Percentiles rank a stretch among this genome's conserved stretches.
These are phyloP conservation scores for Russula lepida DNA, from an alignment of 768 basidiomycete species.

Conservation along the genomic window DNA sequence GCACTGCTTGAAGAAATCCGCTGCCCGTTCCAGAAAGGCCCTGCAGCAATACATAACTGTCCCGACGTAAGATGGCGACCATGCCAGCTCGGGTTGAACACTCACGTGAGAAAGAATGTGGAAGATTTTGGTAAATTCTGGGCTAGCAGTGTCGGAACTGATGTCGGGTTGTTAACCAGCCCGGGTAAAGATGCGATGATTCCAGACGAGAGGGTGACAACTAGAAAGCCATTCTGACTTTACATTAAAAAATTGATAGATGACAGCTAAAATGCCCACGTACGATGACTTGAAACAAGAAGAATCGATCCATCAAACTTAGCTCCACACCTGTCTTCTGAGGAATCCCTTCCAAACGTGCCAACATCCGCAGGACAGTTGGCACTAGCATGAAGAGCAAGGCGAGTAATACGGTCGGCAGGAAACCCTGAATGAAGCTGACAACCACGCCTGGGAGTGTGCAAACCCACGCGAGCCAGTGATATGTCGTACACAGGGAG, in stretches of 20 bases:
- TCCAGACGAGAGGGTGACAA: slow-evolving; percentile 81
- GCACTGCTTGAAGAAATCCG: slow-evolving; percentile 70
- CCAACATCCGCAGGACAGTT: slow-evolving; percentile 74
- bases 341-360: slow-evolving; percentile 89
- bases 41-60: slow-evolving; percentile 68
- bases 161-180: slow-evolving; percentile 59
- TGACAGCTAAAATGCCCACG: slow-evolving; percentile 23
- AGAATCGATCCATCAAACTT: slow-evolving; percentile 85
- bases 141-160: slow-evolving; percentile 68
- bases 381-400: slow-evolving; percentile 86
- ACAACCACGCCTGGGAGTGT: slow-evolving; percentile 53
- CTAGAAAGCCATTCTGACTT: slow-evolving; percentile 81
- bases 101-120: slow-evolving; percentile 84
- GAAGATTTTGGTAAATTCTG: slow-evolving; percentile 71
- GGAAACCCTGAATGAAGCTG: slow-evolving; percentile 84
- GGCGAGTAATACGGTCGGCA: slow-evolving; percentile 83
- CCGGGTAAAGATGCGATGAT: slow-evolving; percentile 62
- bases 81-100: background rate
- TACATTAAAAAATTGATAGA: background rate
- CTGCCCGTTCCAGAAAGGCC: slow-evolving; percentile 73
- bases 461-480: slow-evolving; percentile 84
- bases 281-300: slow-evolving; percentile 87
- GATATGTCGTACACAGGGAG: slow-evolving; percentile 50
- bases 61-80: background rate
- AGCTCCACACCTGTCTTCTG: slow-evolving; percentile 77